Evolutionary conservation across 2,329 filamentous ascomycete genomes (phyloP).

Genomic region (Epichloe sibirici): DNA sequence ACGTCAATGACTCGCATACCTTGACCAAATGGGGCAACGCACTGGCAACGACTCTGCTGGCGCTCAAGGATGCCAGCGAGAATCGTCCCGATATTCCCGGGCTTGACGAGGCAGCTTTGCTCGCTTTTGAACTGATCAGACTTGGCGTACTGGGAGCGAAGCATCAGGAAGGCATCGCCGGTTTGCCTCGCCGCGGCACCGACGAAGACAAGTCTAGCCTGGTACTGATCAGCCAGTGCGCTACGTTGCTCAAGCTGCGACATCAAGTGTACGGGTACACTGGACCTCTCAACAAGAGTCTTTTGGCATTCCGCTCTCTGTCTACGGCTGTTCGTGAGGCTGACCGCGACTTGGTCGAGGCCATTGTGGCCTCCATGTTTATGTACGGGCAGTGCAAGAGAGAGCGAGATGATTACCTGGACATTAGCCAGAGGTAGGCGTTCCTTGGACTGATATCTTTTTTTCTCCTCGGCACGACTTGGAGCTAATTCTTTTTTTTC

Average conservation of each 20-base stretch:
- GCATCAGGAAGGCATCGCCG: constrained; percentile 43
- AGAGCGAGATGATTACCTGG: constrained; percentile 50
- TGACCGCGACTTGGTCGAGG: constrained; percentile 74
- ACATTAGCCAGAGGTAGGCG: constrained; percentile 59
- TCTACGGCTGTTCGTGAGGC: constrained; percentile 67
- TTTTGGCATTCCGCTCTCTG: constrained; percentile 77
- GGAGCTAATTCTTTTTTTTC: neutral
- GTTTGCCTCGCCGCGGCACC: constrained; percentile 40
- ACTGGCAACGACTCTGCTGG: constrained; percentile 55
- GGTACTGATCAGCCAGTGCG: constrained; percentile 74
- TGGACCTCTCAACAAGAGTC: constrained; percentile 79
- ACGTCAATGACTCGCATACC: constrained; percentile 65
- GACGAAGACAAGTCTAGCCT: constrained; percentile 69
- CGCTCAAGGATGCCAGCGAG: constrained; percentile 42
- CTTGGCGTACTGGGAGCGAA: constrained; percentile 66
- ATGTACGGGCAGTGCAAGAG: constrained; percentile 68
- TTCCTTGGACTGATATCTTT: neutral
- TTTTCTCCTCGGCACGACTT: neutral
- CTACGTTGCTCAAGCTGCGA: constrained; percentile 68
- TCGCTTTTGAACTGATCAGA: constrained; percentile 76
- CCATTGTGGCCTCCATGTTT: constrained; percentile 67
- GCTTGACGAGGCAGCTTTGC: constrained; percentile 65
- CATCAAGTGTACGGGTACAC: constrained; percentile 87
- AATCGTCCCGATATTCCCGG: constrained; percentile 30
- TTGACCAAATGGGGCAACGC: constrained; percentile 78